Conservation (phyloP, 2,329 filamentous ascomycete species). For the Emmonsia crescens region DNA sequence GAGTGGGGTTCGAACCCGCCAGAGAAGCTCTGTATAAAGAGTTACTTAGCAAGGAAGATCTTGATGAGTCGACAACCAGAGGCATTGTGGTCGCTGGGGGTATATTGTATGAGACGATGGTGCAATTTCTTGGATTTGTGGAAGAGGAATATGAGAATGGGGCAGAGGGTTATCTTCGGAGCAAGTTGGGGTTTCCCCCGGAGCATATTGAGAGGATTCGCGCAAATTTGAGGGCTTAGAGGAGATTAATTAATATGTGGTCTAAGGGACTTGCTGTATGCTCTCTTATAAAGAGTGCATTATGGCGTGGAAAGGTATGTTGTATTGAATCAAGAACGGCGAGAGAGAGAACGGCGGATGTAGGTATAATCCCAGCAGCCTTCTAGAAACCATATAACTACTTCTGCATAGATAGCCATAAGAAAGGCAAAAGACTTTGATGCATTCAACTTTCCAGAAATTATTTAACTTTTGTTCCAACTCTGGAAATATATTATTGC, state of each 20-base stretch:
- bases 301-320: background rate
- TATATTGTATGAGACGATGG: slow-evolving; percentile 38
- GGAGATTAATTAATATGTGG: background rate
- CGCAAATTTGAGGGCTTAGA: slow-evolving; percentile 31
- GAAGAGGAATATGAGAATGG: slow-evolving; percentile 47
- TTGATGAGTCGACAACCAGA: slow-evolving; percentile 32
- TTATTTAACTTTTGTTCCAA: no score
- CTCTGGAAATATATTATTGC: no score
- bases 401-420: no score
- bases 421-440: no score
- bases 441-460: no score
- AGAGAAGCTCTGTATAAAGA: slow-evolving; percentile 41
- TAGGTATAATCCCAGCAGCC: no score
- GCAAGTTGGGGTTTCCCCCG: slow-evolving; percentile 46
- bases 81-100: slow-evolving; percentile 21
- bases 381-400: no score
- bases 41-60: slow-evolving; percentile 34
- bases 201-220: slow-evolving; percentile 41
- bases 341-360: no score
- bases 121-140: slow-evolving; percentile 43
- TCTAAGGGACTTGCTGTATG: background rate
- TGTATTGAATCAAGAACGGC: background rate
- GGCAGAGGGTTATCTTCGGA: slow-evolving; percentile 50
- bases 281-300: background rate
- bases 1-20: slow-evolving; percentile 32